phyloP scores from a whole-genome alignment of 805 yeast genomes.

The Metschnikowia cerradonensis region DNA sequence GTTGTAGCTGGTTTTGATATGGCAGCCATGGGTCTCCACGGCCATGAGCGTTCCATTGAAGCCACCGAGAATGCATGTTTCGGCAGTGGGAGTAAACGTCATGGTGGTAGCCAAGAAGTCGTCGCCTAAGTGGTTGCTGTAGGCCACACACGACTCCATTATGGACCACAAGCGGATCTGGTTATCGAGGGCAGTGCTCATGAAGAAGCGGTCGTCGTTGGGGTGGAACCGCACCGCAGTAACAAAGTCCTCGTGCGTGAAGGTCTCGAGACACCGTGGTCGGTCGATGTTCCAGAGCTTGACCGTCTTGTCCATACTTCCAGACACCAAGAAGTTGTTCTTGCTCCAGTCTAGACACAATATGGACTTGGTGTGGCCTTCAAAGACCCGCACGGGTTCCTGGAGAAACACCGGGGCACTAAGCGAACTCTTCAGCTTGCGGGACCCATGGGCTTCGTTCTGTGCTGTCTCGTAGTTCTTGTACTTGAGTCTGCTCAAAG shows the following conservation, averaged over 20 bases:
- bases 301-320: constrained; percentile 83
- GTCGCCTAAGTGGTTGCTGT: constrained; percentile 47
- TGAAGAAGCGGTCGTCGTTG: constrained; percentile 78
- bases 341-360: constrained; percentile 85
- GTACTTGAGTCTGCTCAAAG: constrained; percentile 58
- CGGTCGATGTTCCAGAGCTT: constrained; percentile 82
- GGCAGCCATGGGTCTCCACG: constrained; percentile 62
- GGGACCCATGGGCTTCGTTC: constrained; percentile 8
- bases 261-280: constrained; percentile 55
- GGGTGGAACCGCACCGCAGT: constrained; percentile 80
- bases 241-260: constrained; percentile 75
- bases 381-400: constrained; percentile 54
- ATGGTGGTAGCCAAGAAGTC: constrained; percentile 71
- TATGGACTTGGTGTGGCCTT: constrained; percentile 68
- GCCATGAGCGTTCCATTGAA: constrained; percentile 66
- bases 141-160: constrained; percentile 63
- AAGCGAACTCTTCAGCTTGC: constrained; percentile 22
- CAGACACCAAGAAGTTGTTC: constrained; percentile 72
- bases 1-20: constrained; percentile 25
- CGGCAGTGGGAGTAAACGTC: constrained; percentile 63
- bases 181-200: constrained; percentile 78
- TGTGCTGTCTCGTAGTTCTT: constrained; percentile 19
- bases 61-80: constrained; percentile 67
- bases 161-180: constrained; percentile 80
- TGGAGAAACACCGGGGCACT: constrained; percentile 79